These are phyloP conservation scores for Chloris gayana DNA, from an alignment of 176 grass and related monocot genomes.

Conservation along the genomic window DNA sequence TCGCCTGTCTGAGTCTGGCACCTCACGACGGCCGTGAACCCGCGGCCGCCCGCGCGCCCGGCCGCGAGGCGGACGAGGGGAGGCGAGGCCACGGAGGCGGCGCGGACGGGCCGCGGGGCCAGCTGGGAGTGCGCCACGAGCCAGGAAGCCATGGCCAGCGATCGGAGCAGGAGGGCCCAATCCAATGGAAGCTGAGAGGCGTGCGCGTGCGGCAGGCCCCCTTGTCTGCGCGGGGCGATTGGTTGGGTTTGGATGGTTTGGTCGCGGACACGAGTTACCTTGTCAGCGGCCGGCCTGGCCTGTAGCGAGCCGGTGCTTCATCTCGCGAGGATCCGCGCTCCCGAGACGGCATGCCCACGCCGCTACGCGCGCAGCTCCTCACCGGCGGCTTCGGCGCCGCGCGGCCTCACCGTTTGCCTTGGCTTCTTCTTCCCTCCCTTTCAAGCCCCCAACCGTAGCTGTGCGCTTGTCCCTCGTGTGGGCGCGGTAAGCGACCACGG, in stretches of 20 bases:
- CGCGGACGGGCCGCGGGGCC: no score
- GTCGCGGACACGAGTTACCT: not conserved
- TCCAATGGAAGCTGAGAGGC: not conserved
- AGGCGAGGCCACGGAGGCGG: not conserved
- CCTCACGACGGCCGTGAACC: constrained; percentile 2
- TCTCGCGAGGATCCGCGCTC: not conserved
- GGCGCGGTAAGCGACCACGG: not conserved
- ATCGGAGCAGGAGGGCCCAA: not conserved
- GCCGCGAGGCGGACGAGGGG: not conserved
- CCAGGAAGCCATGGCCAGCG: constrained; percentile 27
- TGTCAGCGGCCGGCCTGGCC: not conserved
- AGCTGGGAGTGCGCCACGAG: constrained; percentile 10
- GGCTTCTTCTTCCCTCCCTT: not conserved
- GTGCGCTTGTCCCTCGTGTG: not conserved
- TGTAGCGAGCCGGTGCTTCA: not conserved
- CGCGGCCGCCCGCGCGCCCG: not conserved
- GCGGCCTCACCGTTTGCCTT: not conserved
- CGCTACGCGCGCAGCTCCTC: not conserved
- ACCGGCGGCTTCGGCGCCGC: no score
- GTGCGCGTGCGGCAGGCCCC: not conserved
- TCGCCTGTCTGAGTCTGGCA: constrained; percentile 51
- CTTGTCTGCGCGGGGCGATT: not conserved
- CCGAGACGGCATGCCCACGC: not conserved
- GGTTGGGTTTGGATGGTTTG: not conserved
- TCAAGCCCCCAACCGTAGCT: not conserved